Evolutionary conservation across 2,329 filamentous ascomycete genomes (phyloP), one percentile per base, ranked within the genome.

Genomic region (Amauroascus verrucosus): DNA sequence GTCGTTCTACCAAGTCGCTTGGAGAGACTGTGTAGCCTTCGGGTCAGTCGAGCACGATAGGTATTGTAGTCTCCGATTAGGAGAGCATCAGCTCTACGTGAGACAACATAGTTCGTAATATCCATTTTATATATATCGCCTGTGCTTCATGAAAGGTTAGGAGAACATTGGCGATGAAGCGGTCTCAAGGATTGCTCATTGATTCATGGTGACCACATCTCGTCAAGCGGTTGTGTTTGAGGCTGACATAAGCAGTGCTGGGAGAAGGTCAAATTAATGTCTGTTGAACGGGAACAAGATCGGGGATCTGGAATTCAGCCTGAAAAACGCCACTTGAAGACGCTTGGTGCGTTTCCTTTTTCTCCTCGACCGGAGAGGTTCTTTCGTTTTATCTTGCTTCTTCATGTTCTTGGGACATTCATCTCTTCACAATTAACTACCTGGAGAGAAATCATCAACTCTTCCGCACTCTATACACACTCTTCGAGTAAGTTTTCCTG

Each of bases 1-100:
- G 88, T 94, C 50, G 85, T 81, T 64, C 89, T 83, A 47, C 85
- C 86, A 53, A 97, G 79, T 74, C 87, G 91, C 76, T 85, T 91
- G 66, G 89, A 85, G 62, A 86, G 78, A 65, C 85, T 88, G 67
- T 88, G 84, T 55, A 98, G 77, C 65, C 87, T 84, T 66, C 88
- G 86, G 59, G 85, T 82, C 48, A 94, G 78, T 67, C 88, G 86
- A 47, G 77, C 76, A 64, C 89, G 85, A 70, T 97, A 97, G 54
- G 84, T 84, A 65, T 81, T 82, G 73, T 95, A 90, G 72, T 96
- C 89, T 61, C 89, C 90, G 60, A 93, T 83, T 28, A 95, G 80
- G 49, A 96, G 83, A 35, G 88, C 88, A 64, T 86, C 81, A 67
- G 95, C 86, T 58, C 93, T 80, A 60, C 85, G 83, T 51, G 83